Percentiles rank a stretch among this genome's conserved stretches.
These are phyloP conservation scores for Acanthamoeba sp. DNA, from an alignment of 208 protist species.

Conservation along the genomic window DNA sequence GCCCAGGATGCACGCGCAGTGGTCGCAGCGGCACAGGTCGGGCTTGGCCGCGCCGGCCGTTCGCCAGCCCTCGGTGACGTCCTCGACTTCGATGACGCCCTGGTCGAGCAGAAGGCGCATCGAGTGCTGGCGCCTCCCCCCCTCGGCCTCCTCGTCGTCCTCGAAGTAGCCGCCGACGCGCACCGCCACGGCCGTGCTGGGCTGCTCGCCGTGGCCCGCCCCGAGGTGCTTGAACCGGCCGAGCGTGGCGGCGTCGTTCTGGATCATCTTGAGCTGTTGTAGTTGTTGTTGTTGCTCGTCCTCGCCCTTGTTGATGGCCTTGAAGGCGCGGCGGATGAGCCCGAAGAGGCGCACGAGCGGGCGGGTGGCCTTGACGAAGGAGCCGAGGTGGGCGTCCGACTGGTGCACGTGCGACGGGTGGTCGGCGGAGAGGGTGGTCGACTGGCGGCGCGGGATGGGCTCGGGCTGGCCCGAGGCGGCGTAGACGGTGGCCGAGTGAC, in stretches of 20 bases:
- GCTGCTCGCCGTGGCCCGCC: not conserved
- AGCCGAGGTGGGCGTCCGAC: not conserved
- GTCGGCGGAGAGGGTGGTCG: not conserved
- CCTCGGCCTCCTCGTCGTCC: slow-evolving; percentile 50
- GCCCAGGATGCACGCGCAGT: slow-evolving; percentile 62
- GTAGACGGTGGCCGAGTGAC: slow-evolving; percentile 9
- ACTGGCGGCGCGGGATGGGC: not conserved
- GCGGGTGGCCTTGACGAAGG: not conserved
- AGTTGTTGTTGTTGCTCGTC: not conserved
- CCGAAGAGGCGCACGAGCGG: not conserved
- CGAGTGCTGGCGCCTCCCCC: not conserved
- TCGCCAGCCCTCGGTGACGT: slow-evolving; percentile 29
- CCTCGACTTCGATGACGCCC: slow-evolving; percentile 48
- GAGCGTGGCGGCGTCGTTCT: not conserved
- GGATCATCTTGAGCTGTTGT: slow-evolving; percentile 8
- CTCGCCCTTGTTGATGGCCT: not conserved
- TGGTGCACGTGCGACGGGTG: not conserved
- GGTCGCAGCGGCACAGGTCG: slow-evolving; percentile 31
- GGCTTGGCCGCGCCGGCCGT: not conserved
- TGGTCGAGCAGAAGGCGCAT: slow-evolving; percentile 31
- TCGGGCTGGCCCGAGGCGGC: not conserved
- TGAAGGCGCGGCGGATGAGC: not conserved
- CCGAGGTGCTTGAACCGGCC: not conserved
- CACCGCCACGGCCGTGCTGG: not conserved
- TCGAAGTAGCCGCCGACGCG: not conserved